Percentiles rank a stretch among this genome's conserved stretches.
Evolutionary conservation across 1,139 yeast species (phyloP).

Genomic region (Geotrichum macrosporum): DNA sequence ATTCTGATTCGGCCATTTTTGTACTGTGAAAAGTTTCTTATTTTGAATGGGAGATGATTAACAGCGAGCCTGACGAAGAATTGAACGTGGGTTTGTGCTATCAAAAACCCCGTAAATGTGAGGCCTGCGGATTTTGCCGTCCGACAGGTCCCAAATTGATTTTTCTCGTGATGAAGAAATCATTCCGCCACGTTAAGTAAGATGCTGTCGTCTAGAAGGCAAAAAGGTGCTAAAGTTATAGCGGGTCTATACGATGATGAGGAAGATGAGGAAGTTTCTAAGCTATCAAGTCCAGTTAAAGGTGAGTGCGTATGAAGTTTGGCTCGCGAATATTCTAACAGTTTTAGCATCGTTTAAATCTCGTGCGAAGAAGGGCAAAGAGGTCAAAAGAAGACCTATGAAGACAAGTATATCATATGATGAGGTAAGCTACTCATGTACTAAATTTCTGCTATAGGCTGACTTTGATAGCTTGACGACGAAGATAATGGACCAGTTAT

Average conservation of each 20-base stretch:
- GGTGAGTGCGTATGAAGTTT: background rate
- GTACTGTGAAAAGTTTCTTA: too few species aligned
- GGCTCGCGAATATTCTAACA: too few species aligned
- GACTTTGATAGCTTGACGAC: background rate
- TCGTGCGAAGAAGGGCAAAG: conserved; percentile 7
- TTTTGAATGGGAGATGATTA: background rate
- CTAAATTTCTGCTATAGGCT: background rate
- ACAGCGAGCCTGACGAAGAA: too few species aligned
- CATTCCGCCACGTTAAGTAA: background rate
- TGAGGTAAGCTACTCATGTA: background rate
- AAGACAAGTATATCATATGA: background rate
- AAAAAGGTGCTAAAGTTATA: conserved; percentile 14
- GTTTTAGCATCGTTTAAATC: conserved; percentile 12
- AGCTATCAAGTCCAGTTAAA: background rate
- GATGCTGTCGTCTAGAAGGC: conserved; percentile 14
- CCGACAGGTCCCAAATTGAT: background rate
- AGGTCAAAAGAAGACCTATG: background rate
- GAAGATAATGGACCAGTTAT: background rate
- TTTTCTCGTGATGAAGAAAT: too few species aligned
- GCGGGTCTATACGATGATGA: conserved; percentile 12
- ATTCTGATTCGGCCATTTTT: background rate
- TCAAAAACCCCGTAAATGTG: background rate
- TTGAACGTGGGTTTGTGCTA: too few species aligned
- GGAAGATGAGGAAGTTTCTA: background rate
- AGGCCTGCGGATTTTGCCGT: conserved; percentile 5